Evolutionary conservation across 805 yeast species (phyloP), one percentile per base, ranked within the genome.

Genomic region (Suhomyces pyralidae): DNA sequence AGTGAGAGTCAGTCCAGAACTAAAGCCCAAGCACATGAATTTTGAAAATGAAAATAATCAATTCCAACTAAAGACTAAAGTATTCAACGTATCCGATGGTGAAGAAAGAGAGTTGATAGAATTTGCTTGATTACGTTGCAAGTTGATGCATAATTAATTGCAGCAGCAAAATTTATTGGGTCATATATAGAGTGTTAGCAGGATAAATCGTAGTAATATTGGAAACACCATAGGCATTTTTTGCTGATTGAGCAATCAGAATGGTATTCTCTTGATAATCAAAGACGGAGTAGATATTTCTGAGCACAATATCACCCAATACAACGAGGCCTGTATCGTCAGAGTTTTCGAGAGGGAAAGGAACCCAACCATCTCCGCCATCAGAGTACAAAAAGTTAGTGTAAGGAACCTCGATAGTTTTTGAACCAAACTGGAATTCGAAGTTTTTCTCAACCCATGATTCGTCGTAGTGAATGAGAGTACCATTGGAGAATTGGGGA

Each of bases 351-450:
- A n/a, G n/a, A n/a, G n/a, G n/a, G n/a, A n/a, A n/a, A n/a, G n/a
- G n/a, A n/a, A n/a, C n/a, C n/a, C n/a, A n/a, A n/a, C n/a, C n/a
- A n/a, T n/a, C n/a, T n/a, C n/a, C n/a, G n/a, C n/a, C n/a, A n/a
- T n/a, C n/a, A n/a, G n/a, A n/a, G n/a, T n/a, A n/a, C n/a, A 24
- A 30, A n/a, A 51, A 20, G 7, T 47, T 48, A 17, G 45, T 25
- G 28, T 25, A 26, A 6, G 54, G 54, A 26, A 51, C 43, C 9
- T 28, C 25, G 14, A 51, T 51, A 4, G 22, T 28, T 12, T 40
- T 49, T 8, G 17, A 36, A 5, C 47, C 40, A 5, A 51, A 51
- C 15, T 34, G 5, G 8, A 47, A 51, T 12, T 36, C 15, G 7
- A 48, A 20, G 24, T 25, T 36, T 34, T 36, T n/a, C n/a, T 47